phyloP scores from a whole-genome alignment of 495 filamentous ascomycete genomes.

The Pyrenula aspistea region DNA sequence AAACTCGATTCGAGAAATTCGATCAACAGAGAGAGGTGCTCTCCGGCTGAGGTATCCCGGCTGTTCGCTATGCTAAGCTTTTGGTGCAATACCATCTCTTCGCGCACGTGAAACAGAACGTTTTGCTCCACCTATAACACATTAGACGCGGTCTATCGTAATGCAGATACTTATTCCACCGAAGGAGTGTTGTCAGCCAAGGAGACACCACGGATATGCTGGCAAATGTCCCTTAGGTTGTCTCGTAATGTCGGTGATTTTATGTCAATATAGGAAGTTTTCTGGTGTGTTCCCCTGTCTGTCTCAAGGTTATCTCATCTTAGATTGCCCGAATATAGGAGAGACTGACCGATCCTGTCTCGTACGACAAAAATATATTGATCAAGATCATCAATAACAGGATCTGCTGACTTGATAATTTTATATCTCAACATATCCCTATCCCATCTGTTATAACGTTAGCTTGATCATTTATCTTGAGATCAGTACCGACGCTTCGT shows the following conservation, averaged over 20 bases:
- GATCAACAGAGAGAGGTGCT: slow-evolving; percentile 26
- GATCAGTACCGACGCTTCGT: no score
- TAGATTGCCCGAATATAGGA: no score
- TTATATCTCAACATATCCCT: no score
- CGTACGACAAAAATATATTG: no score
- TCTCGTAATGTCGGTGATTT: slow-evolving; percentile 12
- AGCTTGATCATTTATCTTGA: no score
- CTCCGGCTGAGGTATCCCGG: slow-evolving; percentile 1
- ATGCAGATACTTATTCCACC: slow-evolving; percentile 2
- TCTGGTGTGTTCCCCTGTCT: no score
- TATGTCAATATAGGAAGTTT: slow-evolving; percentile 11
- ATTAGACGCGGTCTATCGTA: background rate
- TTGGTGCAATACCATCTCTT: slow-evolving; percentile 12
- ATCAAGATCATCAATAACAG: no score
- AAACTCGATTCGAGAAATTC: slow-evolving; percentile 26
- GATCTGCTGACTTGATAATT: no score
- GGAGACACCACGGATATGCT: slow-evolving; percentile 13
- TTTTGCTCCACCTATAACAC: slow-evolving; percentile 9
- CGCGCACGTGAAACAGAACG: slow-evolving; percentile 12
- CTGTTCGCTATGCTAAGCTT: background rate
- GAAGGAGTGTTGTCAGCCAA: slow-evolving; percentile 6
- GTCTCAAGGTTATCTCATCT: no score
- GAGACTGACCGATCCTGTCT: no score
- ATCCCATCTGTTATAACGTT: no score
- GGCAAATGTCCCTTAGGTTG: slow-evolving; percentile 12